Evolutionary conservation across 768 basidiomycete species (phyloP).

Genomic region (Boletus reticuloceps): DNA sequence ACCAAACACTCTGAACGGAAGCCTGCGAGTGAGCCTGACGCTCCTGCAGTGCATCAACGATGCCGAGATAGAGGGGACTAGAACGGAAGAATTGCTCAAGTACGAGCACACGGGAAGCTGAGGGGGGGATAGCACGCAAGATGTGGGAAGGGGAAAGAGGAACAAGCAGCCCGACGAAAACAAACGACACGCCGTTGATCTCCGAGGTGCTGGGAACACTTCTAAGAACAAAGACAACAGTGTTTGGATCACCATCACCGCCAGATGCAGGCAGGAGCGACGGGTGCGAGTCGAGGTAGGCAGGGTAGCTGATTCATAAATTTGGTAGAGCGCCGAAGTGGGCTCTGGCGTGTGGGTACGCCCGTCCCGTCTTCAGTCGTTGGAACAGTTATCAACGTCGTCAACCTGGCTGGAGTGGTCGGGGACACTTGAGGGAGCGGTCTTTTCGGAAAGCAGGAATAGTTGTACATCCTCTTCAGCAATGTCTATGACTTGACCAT

Average conservation of each 20-base stretch:
- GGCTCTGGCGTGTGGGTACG: conserved; percentile 8
- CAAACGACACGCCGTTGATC: conserved; percentile 59
- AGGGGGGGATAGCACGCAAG: conserved; percentile 55
- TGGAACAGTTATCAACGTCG: too few species aligned
- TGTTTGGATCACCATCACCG: conserved; percentile 58
- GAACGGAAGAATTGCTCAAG: conserved; percentile 78
- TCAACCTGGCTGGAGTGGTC: background rate
- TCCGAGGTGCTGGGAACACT: conserved; percentile 38
- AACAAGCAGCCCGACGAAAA: conserved; percentile 63
- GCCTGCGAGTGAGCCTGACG: conserved; percentile 48
- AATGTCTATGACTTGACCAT: conserved; percentile 47
- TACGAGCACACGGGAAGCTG: conserved; percentile 67
- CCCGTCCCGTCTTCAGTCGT: background rate
- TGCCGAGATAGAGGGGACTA: conserved; percentile 81
- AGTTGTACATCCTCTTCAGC: conserved; percentile 56
- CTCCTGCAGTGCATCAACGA: conserved; percentile 69
- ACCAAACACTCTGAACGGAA: conserved; percentile 56
- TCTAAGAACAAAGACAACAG: conserved; percentile 72
- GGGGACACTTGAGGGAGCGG: conserved; percentile 20
- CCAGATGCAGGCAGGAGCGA: conserved; percentile 57
- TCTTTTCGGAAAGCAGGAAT: conserved; percentile 54
- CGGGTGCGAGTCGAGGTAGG: conserved; percentile 62
- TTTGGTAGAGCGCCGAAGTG: conserved; percentile 38
- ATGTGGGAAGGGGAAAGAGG: conserved; percentile 63
- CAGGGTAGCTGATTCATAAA: conserved; percentile 67